phyloP scores from a whole-genome alignment of 106 monocot species.

The Apostasia ramifera region DNA sequence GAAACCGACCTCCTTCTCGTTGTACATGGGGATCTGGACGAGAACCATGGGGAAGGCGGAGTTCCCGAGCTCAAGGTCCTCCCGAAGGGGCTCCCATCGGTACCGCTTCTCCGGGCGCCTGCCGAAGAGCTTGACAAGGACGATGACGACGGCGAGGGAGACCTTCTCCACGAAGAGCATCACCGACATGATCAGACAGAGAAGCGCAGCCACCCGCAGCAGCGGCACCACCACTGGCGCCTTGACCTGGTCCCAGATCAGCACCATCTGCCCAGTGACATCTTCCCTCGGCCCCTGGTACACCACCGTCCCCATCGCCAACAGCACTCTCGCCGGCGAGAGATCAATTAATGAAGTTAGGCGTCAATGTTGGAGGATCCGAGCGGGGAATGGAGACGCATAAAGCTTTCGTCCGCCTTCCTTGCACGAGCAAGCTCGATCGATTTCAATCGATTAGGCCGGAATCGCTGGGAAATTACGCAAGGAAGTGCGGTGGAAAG shows the following conservation, averaged over 20 bases:
- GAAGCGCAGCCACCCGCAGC: constrained; percentile 13
- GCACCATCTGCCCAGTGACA: constrained; percentile 15
- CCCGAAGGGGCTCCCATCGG: constrained; percentile 40
- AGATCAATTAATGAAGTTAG: too few relatives aligned
- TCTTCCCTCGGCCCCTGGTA: constrained; percentile 15
- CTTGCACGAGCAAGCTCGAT: not conserved
- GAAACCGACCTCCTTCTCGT: constrained; percentile 29
- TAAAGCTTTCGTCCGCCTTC: not conserved
- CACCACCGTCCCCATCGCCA: not conserved
- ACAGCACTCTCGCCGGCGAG: not conserved
- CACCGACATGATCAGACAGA: constrained; percentile 36
- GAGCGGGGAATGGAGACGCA: not conserved
- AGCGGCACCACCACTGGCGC: constrained; percentile 29
- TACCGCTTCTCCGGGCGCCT: constrained; percentile 25
- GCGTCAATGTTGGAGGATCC: not conserved
- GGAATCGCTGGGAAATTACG: not conserved
- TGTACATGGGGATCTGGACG: constrained; percentile 40
- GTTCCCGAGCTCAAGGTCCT: constrained; percentile 36
- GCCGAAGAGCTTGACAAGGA: constrained; percentile 28
- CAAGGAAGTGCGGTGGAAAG: not conserved
- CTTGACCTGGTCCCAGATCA: constrained; percentile 28
- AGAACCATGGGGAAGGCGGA: constrained; percentile 31
- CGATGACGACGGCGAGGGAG: constrained; percentile 29
- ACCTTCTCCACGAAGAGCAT: constrained; percentile 42
- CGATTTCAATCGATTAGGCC: too few relatives aligned